Base-by-base conservation (phyloP, 495 filamentous ascomycete species). In the Daldinia bambusicola region DNA sequence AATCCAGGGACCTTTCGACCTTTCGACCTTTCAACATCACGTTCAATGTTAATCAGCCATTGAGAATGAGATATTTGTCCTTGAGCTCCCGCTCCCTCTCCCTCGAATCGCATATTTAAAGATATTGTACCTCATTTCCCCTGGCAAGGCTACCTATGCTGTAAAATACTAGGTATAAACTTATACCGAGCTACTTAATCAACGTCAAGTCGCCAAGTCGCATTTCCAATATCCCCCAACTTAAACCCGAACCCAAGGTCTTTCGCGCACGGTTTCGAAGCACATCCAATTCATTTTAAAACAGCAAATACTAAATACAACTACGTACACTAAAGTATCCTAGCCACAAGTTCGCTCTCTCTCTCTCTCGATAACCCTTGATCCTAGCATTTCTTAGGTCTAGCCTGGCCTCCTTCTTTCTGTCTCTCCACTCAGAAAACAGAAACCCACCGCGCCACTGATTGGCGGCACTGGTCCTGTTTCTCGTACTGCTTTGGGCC, bases 251-350 rank as follows among this genome's bases (percentile, higher is more conserved):
- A 55, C 45, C 36, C 40, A 22, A 55, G 61, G 65, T 65, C 65
- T 57, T 45, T 66, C 22, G 70, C 61, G 70, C 70, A 73, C 70
- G 70, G 70, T 20, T 66, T 72, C 62, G 10, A 66, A 69, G 66
- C 70, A 73, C 66, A 73, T 73, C 66, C 66, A 73, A 69, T 65
- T 73, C 70, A 73, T 73, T 73, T 73, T 58, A 72, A 36, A 36
- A 61, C 13, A 62, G 59, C 59, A 18, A 53, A 26, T 32, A 18
- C 13, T 26, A 26, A 26, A 18, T 10, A 53, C 22, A 20, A 53
- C 43, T 48, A 22, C 43, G 8, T 48, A 48, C 43, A 48, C 43
- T 48, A 48, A 48, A 48, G 4, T 36, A 71, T 60, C 63, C 63
- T 43, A 67, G 58, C 70, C 66, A 66, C 70, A 66, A 68, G 61